Evolutionary conservation across 768 basidiomycete genomes (phyloP).

Genomic region (Mycena belliarum): DNA sequence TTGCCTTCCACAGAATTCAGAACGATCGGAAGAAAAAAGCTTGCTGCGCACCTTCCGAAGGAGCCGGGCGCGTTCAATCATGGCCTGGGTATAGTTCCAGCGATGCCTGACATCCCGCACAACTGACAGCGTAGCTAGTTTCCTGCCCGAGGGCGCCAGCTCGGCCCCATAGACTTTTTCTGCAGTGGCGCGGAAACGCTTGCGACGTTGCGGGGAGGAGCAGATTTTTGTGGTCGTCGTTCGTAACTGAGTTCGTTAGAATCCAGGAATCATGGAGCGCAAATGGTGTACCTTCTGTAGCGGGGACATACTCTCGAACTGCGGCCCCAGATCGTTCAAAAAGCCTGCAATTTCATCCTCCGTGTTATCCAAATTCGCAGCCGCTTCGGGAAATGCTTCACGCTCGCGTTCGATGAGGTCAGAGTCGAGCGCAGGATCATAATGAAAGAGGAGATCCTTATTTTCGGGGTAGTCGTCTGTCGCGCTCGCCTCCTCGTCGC

Average conservation of each 20-base stretch:
- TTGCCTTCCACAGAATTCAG: background rate
- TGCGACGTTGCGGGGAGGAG: background rate
- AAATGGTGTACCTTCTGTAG: background rate
- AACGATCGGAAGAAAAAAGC: background rate
- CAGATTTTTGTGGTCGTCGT: background rate
- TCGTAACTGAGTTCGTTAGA: background rate
- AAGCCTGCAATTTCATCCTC: background rate
- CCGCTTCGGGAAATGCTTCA: background rate
- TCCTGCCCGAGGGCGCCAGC: background rate
- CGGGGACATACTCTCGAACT: background rate
- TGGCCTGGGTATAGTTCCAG: constrained; percentile 6
- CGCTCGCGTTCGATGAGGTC: background rate
- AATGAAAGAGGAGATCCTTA: constrained; percentile 31
- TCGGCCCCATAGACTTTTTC: background rate
- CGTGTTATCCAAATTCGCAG: background rate
- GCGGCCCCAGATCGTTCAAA: background rate
- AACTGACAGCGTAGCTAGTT: background rate
- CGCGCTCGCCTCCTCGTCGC: constrained; percentile 27
- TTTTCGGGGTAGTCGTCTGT: constrained; percentile 25
- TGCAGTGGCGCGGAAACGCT: background rate
- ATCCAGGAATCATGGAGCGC: no score
- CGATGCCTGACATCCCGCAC: constrained; percentile 1
- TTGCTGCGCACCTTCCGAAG: background rate
- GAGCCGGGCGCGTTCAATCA: background rate
- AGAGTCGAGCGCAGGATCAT: constrained; percentile 16